Base-by-base conservation (phyloP, 2,329 filamentous ascomycete species). In the Plectosphaerella sp. region DNA sequence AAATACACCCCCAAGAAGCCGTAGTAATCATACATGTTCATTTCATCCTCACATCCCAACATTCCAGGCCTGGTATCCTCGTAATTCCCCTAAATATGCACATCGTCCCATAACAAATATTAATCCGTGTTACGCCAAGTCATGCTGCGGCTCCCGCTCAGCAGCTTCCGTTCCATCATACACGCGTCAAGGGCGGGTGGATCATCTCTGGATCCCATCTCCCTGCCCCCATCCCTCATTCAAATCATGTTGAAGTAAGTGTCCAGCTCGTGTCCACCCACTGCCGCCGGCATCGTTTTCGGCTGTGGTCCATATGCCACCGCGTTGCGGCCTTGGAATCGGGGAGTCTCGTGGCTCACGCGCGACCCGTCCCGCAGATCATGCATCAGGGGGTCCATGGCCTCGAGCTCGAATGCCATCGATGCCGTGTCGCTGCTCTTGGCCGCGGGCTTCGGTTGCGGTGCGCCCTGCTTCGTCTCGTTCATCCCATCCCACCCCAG, bases 351-450 rank as follows among this genome's bases (percentile, higher is more conserved):
- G 25, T 50, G 52, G 45, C 55, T 57, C 10, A 57, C 49, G 22
- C 55, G 37, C 45, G 55, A 50, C 15, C 54, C 55, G 6, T 48
- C 20, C n/a, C 54, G 51, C 10, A 76, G 59, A 60, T 75, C 72
- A 51, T 70, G 65, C 70, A 76, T 76, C 46, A 77, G 56, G 9
- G 73, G 72, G 61, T 76, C 73, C 20, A 76, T 66, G 5, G 66
- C 62, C 24, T 70, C 72, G 51, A 75, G 58, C 5, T 71, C 67
- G 47, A 16, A 9, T 20, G 45, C 25, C 6, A 16, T 16, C 6
- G 18, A 33, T 3, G 24, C 14, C 25, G n/a, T 28, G 20, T 47
- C 45, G 25, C 16, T 28, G 8, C 24, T 25, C 45, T 47, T 47
- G n/a, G 45, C n/a, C 11, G 28, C 28, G 28, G 4, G n/a, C 5